These are phyloP conservation scores for Chrysanthemum lavandulifolium DNA, from an alignment of 129 eudicot genomes.

Conservation along the genomic window DNA sequence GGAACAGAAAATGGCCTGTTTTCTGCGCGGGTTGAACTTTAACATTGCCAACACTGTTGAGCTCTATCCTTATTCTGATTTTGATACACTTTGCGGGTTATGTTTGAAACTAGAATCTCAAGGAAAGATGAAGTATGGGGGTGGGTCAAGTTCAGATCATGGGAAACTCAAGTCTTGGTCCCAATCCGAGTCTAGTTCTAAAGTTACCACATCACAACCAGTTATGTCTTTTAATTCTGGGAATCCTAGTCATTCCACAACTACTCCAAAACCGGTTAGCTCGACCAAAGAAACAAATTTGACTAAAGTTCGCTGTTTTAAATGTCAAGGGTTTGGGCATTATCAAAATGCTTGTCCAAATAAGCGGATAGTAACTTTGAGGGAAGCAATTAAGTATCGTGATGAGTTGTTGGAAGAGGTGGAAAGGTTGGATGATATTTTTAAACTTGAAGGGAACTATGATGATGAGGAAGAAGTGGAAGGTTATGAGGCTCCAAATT, in stretches of 20 bases:
- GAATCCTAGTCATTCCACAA: background rate
- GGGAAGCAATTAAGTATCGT: too few relatives aligned
- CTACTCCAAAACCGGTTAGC: background rate
- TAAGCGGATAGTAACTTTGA: background rate
- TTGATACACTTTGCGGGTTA: too few relatives aligned
- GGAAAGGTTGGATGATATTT: too few relatives aligned
- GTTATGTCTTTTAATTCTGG: background rate
- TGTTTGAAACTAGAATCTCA: too few relatives aligned
- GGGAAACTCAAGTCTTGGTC: background rate
- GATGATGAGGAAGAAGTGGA: background rate
- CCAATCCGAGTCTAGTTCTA: background rate
- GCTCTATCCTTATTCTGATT: too few relatives aligned
- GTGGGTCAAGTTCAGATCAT: background rate
- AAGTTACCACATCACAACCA: too few relatives aligned
- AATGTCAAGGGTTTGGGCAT: slow-evolving; percentile 9
- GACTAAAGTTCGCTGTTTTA: background rate
- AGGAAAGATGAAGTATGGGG: too few relatives aligned
- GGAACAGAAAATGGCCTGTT: too few relatives aligned
- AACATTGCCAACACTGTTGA: too few relatives aligned
- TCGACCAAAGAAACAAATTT: background rate
- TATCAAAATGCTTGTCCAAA: slow-evolving; percentile 5
- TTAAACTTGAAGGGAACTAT: background rate
- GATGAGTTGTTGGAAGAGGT: too few relatives aligned
- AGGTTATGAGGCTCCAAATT: background rate
- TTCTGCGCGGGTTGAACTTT: too few relatives aligned